A percentile compares a stretch with the other conserved stretches of the same genome.
Conservation (phyloP, 202 grass and related monocot species). For the Cymbopogon flexuosus region DNA sequence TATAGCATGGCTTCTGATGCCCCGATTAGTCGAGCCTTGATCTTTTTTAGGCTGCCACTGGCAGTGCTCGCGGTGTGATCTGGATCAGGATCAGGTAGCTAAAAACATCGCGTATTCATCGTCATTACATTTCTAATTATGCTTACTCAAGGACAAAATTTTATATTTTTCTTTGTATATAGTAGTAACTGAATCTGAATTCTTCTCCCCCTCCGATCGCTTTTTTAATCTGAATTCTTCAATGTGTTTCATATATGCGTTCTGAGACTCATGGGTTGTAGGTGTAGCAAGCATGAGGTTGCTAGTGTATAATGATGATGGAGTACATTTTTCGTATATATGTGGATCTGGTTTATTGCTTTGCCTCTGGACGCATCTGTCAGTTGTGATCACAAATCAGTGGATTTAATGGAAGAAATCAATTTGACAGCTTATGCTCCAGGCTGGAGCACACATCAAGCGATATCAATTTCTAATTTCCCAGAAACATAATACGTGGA, state of each 20-base stretch:
- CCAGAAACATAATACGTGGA: background rate
- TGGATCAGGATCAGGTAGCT: background rate
- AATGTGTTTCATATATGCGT: background rate
- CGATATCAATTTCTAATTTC: background rate
- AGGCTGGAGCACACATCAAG: background rate
- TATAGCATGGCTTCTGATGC: background rate
- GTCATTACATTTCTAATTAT: background rate
- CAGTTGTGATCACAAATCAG: conserved; percentile 10
- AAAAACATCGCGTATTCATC: background rate
- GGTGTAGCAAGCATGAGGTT: background rate
- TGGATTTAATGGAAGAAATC: conserved; percentile 1
- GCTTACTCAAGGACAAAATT: background rate
- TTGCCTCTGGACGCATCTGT: background rate
- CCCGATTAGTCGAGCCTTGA: background rate
- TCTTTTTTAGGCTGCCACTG: background rate
- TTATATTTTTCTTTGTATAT: background rate
- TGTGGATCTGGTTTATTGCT: conserved; percentile 7
- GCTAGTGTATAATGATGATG: background rate
- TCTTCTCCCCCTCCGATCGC: no score
- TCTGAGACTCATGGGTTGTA: background rate
- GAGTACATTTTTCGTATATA: background rate
- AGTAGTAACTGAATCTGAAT: background rate
- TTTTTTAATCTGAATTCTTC: no score
- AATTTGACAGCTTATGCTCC: background rate
- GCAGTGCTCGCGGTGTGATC: background rate